Evolutionary conservation across 2,329 filamentous ascomycete species (phyloP), one percentile per base, ranked within the genome.

Genomic region (Nemania sp.): DNA sequence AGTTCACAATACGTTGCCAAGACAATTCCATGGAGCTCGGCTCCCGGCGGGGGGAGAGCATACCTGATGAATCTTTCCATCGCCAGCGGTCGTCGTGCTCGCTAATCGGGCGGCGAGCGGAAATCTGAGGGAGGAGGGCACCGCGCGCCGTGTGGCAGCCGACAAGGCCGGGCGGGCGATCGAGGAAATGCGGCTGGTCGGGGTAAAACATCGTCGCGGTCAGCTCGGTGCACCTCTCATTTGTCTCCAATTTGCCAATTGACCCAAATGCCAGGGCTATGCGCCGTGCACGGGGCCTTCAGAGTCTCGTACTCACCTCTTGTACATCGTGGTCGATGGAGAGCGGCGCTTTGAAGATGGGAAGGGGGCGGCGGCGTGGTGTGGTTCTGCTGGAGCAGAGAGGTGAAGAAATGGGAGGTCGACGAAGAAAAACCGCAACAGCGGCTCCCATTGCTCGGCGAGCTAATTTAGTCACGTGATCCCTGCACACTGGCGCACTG

Each of bases 301-400:
- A 64, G 55, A 58, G 66, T 59, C 61, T 56, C 58, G 51, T 69
- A 82, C 85, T 77, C 77, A 90, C 87, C 86, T 89, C 86, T 89
- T 89, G 80, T 89, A 87, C 87, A 90, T 90, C 84, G 82, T 89
- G 81, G 76, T 76, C 80, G 83, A 86, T 84, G 81, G 81, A 77
- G 77, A 78, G 82, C 81, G 83, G 81, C 81, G 79, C 79, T 80
- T n/a, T 76, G 73, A 73, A 75, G 74, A 81, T 79, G 71, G 77
- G 77, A 79, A 78, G 80, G 79, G 78, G 80, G 79, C 80, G 75
- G 67, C 68, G 49, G 68, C n/a, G 70, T 70, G 71, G 77, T 79
- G 77, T 61, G 64, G 57, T 64, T 65, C 63, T 66, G 62, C 64
- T 60, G 59, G 52, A 62, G 64, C 64, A 64, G 67, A 66, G 61